Evolutionary conservation across 179 eudicot genomes (phyloP), one percentile per base, ranked within the genome.

Genomic region (Silene coronaria): DNA sequence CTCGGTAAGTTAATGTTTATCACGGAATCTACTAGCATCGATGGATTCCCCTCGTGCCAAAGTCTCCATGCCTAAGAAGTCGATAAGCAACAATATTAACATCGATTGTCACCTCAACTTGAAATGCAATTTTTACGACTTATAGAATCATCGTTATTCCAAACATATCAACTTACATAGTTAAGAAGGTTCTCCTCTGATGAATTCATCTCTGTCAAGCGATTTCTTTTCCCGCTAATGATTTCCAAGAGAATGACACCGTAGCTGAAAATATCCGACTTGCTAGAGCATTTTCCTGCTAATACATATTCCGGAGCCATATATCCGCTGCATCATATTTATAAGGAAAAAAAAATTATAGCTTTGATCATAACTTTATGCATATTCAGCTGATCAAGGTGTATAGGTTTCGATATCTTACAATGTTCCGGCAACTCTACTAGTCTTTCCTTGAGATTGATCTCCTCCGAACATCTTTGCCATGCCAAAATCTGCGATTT

Each of bases 391-490:
- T 38, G n/a, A 8, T 38, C 46, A 1, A 8, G 12, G 9, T 38
- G 46, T 38, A 8, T 9, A 38, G 46, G 46, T 38, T 38, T 8
- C 46, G 46, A 38, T 1, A 8, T 38, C 46, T 8, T 88, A 88
- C 91, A 61, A 82, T 65, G 89, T 88, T 67, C 89, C 86, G 1
- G 82, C 91, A 3, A 86, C 72, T 77, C 83, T 80, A 22, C 69
- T 78, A 17, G 91, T 84, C 24, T 75, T 75, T 27, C 74, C 91
- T 48, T 84, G 83, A 68, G 86, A 81, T 81, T 86, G 86, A 57
- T 84, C 85, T 5, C 21, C 70, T 4, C 66, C 80, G 60, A 83
- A 83, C 48, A 80, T 75, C 68, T 75, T 80, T 65, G 83, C 83
- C 74, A 76, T 17, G 69, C 83, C 80, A 72, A 80, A 80, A 77